Conservation (phyloP, 2,329 filamentous ascomycete genomes). For the Pezicula carpinea region DNA sequence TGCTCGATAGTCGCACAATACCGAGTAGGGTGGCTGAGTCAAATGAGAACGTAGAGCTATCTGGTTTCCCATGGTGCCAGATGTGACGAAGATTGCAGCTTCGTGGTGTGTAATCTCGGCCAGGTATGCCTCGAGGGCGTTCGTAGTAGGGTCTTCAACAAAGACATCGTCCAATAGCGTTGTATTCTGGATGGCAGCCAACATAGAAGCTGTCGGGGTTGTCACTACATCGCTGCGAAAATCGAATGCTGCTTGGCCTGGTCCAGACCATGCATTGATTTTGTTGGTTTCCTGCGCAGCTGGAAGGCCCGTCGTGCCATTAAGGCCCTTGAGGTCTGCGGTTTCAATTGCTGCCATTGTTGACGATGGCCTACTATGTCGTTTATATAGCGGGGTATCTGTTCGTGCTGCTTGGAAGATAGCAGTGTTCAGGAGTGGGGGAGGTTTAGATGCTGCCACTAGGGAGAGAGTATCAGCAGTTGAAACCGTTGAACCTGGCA, state of each 20-base stretch:
- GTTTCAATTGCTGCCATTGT: not conserved
- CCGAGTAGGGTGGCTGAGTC: slow-evolving; percentile 70
- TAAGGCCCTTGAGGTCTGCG: not conserved
- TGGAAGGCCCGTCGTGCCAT: not conserved
- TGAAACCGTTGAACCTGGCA: too few relatives aligned
- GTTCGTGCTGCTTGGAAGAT: not conserved
- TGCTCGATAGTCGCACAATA: slow-evolving; percentile 73
- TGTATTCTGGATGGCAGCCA: slow-evolving; percentile 68
- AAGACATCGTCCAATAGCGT: slow-evolving; percentile 83
- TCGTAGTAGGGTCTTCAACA: slow-evolving; percentile 74
- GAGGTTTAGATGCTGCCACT: not conserved
- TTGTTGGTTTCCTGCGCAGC: not conserved
- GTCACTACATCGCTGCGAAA: slow-evolving; percentile 59
- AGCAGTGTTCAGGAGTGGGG: not conserved
- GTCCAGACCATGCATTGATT: slow-evolving; percentile 23
- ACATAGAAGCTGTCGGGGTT: slow-evolving; percentile 75
- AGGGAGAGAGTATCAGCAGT: not conserved
- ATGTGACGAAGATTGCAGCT: slow-evolving; percentile 74
- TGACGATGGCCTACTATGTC: not conserved
- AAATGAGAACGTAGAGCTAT: slow-evolving; percentile 75
- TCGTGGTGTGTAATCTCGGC: slow-evolving; percentile 72
- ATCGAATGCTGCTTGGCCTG: slow-evolving; percentile 29
- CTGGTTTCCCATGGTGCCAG: slow-evolving; percentile 94
- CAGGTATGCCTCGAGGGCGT: slow-evolving; percentile 68
- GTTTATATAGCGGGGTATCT: not conserved